Evolutionary conservation across 1,284 basidiomycete species (phyloP), one percentile per base, ranked within the genome.

Genomic region (Gomphus bonarii): DNA sequence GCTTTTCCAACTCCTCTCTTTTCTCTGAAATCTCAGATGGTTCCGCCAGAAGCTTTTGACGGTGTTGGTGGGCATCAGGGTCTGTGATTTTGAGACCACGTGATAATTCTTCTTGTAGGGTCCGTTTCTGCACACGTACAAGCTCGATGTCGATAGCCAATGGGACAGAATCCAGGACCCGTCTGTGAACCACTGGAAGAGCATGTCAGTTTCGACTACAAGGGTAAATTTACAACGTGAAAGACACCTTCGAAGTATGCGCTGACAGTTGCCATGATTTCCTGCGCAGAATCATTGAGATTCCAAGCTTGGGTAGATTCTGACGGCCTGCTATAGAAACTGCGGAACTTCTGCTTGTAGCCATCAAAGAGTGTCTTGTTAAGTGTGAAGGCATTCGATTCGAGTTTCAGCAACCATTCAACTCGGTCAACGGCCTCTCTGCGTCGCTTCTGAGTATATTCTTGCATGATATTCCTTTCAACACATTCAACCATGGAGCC

Each of bases 191-290:
- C 1, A 88, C 85, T 86, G 59, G 16, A 35, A 28, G 18, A 43
- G 48, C 20, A 31, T 10, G 52, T 58, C 30, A 50, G 58, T 52
- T 16, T 55, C 43, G 18, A 35, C 8, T 22, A 43, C 20, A 43
- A 30, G n/a, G 28, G 56, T 51, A 11, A 16, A n/a, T 9, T 57
- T 40, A 16, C n/a, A 40, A 16, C n/a, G 33, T 11, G 22, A 30
- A 30, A 59, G 62, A 10, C 58, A 83, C 83, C 80, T 74, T 86
- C 82, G 67, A 85, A 88, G 61, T 88, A 88, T 0, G 83, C 86
- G 1, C 84, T 72, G 3, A 84, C 81, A 46, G 81, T 77, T 0
- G 85, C 81, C 82, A 88, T 87, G 62, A 87, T 84, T 10, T 67
- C 65, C 3, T 88, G 65, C 0, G 80, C 82, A 0, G 77, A 70